A percentile compares a stretch with the other conserved stretches of the same genome.
phyloP scores from a whole-genome alignment of 2,329 filamentous ascomycete species.

The Ophiostoma triangulosporum region DNA sequence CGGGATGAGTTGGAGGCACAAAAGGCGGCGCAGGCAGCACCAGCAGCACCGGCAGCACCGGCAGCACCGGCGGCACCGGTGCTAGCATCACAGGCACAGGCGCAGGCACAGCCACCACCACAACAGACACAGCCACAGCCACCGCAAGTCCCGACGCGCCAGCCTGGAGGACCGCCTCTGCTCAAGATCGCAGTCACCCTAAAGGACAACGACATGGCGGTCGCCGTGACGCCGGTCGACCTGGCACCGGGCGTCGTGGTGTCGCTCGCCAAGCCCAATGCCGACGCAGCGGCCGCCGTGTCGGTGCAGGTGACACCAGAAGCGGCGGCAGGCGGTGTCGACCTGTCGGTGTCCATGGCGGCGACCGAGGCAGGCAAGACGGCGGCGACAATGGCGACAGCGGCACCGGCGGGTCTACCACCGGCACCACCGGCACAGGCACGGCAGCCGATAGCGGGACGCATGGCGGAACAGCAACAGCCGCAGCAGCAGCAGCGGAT shows the following conservation, averaged over 20 bases:
- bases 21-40: constrained; percentile 15
- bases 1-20: constrained; percentile 52
- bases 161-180: too few species aligned
- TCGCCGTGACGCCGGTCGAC: too few species aligned
- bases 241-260: too few species aligned
- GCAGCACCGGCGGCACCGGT: constrained; percentile 2
- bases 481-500: not conserved
- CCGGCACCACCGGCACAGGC: constrained; percentile 16
- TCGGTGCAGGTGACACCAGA: not conserved
- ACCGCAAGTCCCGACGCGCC: too few species aligned
- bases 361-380: too few species aligned
- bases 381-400: not conserved
- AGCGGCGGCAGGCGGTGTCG: too few species aligned
- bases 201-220: too few species aligned
- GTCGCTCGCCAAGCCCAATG: too few species aligned
- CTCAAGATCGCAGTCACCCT: too few species aligned
- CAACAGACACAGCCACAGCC: constrained; percentile 14
- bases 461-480: too few species aligned
- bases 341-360: too few species aligned
- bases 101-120: constrained; percentile 6
- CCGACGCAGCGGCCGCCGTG: constrained; percentile 5
- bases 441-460: too few species aligned
- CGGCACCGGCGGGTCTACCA: constrained; percentile 14
- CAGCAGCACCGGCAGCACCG: not conserved
- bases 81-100: not conserved